Evolutionary conservation across 2,329 filamentous ascomycete species (phyloP).

Genomic region (Verticillium nubilum): DNA sequence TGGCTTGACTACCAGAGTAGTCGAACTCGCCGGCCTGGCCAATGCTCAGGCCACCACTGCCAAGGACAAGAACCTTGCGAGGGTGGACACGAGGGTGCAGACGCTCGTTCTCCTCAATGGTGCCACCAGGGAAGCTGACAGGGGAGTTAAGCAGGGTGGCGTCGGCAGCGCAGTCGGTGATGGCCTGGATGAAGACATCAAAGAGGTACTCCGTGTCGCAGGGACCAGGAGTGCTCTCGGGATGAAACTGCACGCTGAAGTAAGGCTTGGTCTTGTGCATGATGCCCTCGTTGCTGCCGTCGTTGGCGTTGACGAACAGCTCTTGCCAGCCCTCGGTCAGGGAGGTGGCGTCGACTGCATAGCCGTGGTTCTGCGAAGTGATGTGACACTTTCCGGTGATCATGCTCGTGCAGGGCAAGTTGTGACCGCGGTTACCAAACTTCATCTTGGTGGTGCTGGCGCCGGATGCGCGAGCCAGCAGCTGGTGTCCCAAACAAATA

Average conservation of each 20-base stretch:
- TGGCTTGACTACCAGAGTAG: conserved; percentile 96
- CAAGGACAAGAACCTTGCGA: conserved; percentile 92
- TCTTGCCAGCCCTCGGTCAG: conserved; percentile 81
- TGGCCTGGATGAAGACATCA: conserved; percentile 89
- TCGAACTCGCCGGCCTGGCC: conserved; percentile 98
- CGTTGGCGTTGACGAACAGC: conserved; percentile 96
- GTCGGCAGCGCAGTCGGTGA: conserved; percentile 66
- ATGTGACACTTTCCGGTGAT: conserved; percentile 97
- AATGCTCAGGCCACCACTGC: conserved; percentile 92
- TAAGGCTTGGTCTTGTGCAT: conserved; percentile 79
- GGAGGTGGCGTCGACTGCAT: conserved; percentile 76
- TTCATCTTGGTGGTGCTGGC: conserved; percentile 93
- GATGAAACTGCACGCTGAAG: conserved; percentile 99
- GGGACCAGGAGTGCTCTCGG: conserved; percentile 92
- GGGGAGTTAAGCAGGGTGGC: conserved; percentile 62
- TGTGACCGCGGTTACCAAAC: conserved; percentile 97
- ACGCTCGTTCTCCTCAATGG: conserved; percentile 70
- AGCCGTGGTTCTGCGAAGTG: conserved; percentile 98
- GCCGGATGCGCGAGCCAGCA: conserved; percentile 82
- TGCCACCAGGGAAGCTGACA: conserved; percentile 83
- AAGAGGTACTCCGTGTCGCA: conserved; percentile 95
- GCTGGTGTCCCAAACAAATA: conserved; percentile 93
- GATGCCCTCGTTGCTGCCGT: conserved; percentile 97
- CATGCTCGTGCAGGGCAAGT: conserved; percentile 96
- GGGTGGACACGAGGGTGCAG: conserved; percentile 74